Evolutionary conservation across 169 alveolate species (phyloP).

Genomic region (Cryptosporidium felis): DNA sequence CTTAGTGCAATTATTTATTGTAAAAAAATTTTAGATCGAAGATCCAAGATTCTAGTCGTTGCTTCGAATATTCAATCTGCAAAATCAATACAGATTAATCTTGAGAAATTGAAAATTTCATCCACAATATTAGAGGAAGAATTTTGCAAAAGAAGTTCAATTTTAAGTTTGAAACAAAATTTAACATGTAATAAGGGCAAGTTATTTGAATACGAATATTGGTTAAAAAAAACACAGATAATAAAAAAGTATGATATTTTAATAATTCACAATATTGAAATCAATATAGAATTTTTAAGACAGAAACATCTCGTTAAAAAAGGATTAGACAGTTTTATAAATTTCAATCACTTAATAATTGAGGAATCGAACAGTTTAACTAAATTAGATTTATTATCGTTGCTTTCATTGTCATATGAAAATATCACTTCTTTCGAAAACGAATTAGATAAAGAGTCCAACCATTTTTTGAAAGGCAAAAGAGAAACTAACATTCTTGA

Average conservation of each 20-base stretch:
- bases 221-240: neutral
- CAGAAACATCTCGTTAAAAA: neutral
- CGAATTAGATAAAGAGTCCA: neutral
- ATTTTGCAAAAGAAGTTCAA: neutral
- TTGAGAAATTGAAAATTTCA: neutral
- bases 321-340: neutral
- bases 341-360: slow-evolving; percentile 1
- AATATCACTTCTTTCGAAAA: slow-evolving; percentile 2
- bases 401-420: neutral
- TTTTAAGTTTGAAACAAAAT: neutral
- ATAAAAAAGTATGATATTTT: neutral
- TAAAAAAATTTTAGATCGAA: neutral
- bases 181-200: too few species aligned
- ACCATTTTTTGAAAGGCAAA: too few species aligned
- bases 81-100: neutral
- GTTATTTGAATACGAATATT: neutral
- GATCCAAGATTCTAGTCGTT: slow-evolving; percentile 2
- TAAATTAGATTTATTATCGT: slow-evolving; percentile 2
- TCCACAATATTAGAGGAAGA: neutral
- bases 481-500: too few species aligned
- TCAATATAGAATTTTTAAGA: neutral
- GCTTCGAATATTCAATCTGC: neutral
- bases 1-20: neutral
- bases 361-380: neutral
- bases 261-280: neutral